These are phyloP conservation scores for Candida ficus DNA, from an alignment of 805 yeast species.

Conservation along the genomic window DNA sequence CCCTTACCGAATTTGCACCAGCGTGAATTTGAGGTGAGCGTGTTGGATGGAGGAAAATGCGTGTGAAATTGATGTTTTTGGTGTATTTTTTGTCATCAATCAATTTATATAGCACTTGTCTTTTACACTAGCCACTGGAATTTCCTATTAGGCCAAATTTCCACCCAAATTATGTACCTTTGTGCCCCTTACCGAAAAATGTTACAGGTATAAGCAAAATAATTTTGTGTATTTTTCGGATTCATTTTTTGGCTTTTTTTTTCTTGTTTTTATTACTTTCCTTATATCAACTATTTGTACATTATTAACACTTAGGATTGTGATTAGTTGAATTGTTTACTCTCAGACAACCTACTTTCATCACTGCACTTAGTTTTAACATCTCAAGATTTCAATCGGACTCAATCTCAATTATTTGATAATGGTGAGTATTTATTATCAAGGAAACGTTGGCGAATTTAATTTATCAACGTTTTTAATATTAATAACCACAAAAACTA, in stretches of 20 bases:
- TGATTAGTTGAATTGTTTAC: no score
- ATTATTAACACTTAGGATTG: no score
- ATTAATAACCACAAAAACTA: not conserved
- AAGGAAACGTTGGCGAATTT: not conserved
- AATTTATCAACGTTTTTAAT: not conserved
- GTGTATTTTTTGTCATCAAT: no score
- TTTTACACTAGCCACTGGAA: no score
- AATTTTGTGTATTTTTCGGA: constrained; percentile 1
- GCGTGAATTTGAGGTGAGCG: not conserved
- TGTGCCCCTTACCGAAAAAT: not conserved
- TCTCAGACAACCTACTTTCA: no score
- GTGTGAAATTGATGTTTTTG: not conserved
- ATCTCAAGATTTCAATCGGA: no score
- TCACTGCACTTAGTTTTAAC: no score
- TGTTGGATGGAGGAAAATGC: not conserved
- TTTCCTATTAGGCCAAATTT: no score
- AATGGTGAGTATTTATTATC: not conserved
- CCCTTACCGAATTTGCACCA: not conserved
- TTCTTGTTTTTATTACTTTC: not conserved
- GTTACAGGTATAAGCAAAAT: constrained; percentile 1
- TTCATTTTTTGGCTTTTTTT: not conserved
- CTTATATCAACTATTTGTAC: not conserved
- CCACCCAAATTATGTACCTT: no score
- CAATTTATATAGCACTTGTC: no score
- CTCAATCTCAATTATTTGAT: not conserved